phyloP scores from a whole-genome alignment of 1,284 basidiomycete genomes.

The Cryptococcus sp. region DNA sequence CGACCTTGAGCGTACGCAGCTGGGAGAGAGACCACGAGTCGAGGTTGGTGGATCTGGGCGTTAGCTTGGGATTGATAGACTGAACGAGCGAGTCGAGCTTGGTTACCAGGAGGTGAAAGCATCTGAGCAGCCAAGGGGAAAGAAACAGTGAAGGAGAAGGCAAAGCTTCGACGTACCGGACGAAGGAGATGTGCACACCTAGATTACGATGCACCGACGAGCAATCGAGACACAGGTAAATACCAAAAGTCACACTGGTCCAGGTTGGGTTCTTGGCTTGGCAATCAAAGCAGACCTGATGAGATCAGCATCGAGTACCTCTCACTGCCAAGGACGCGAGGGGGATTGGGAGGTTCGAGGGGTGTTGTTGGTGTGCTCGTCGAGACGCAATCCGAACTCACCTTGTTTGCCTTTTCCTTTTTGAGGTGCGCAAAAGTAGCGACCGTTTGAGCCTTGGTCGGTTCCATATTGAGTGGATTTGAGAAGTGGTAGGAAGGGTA shows the following conservation, averaged over 20 bases:
- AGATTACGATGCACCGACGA: constrained; percentile 92
- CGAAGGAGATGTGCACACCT: constrained; percentile 97
- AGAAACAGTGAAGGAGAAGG: background rate
- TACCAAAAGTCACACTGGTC: constrained; percentile 92
- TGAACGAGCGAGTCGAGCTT: too few species aligned
- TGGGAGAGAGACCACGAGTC: constrained; percentile 91
- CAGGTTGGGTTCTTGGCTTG: constrained; percentile 94
- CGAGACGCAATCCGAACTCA: constrained; percentile 37
- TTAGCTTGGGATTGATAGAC: constrained; percentile 9
- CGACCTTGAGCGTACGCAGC: constrained; percentile 92
- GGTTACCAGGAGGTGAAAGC: background rate
- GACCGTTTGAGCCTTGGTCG: constrained; percentile 46
- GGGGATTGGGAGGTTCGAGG: too few species aligned
- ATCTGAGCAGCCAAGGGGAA: background rate
- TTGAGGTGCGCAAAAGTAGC: constrained; percentile 54
- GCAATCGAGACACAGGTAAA: constrained; percentile 98
- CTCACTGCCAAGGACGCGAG: too few species aligned
- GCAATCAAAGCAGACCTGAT: constrained; percentile 95
- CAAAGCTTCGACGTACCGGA: constrained; percentile 58
- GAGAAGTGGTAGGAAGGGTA: background rate
- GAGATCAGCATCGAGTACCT: too few species aligned
- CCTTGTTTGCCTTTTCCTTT: constrained; percentile 84
- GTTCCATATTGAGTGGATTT: constrained; percentile 31
- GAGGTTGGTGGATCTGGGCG: constrained; percentile 81
- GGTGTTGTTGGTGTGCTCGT: background rate